These are phyloP conservation scores for Plantago elongata DNA, from an alignment of 257 asterid genomes.

Conservation along the genomic window DNA sequence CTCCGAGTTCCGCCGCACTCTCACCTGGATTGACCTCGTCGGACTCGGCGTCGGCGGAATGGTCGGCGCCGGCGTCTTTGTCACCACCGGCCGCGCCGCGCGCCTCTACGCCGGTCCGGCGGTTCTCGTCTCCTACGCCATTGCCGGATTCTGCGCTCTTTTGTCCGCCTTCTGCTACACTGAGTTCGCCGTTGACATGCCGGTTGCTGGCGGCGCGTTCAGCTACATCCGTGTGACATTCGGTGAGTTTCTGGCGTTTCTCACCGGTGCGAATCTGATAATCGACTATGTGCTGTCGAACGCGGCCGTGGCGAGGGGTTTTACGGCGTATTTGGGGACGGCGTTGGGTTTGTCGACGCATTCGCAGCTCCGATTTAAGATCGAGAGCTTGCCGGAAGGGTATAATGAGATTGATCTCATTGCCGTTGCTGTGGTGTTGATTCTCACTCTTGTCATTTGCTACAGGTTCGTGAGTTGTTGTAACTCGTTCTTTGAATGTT, in stretches of 20 bases:
- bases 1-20: slow-evolving; percentile 54
- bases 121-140: slow-evolving; percentile 80
- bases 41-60: slow-evolving; percentile 88
- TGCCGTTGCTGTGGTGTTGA: slow-evolving; percentile 66
- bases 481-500: neutral
- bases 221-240: slow-evolving; percentile 89
- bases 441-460: slow-evolving; percentile 73
- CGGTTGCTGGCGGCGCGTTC: slow-evolving; percentile 98
- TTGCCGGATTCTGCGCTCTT: slow-evolving; percentile 93
- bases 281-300: slow-evolving; percentile 85
- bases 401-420: slow-evolving; percentile 73
- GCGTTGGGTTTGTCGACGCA: slow-evolving; percentile 53
- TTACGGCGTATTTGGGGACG: slow-evolving; percentile 72
- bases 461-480: slow-evolving; percentile 56
- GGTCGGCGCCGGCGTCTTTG: slow-evolving; percentile 98
- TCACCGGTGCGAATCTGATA: slow-evolving; percentile 81
- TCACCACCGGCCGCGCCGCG: slow-evolving; percentile 76
- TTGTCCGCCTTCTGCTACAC: slow-evolving; percentile 96
- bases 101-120: slow-evolving; percentile 77
- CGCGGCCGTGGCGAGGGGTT: slow-evolving; percentile 94
- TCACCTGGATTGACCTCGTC: slow-evolving; percentile 78
- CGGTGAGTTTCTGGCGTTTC: slow-evolving; percentile 82
- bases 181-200: slow-evolving; percentile 96
- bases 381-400: slow-evolving; percentile 56
- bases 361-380: slow-evolving; percentile 43